Evolutionary conservation across 2,329 filamentous ascomycete genomes (phyloP), one percentile per base, ranked within the genome.

Genomic region (Aspergillus pseudoterreus): DNA sequence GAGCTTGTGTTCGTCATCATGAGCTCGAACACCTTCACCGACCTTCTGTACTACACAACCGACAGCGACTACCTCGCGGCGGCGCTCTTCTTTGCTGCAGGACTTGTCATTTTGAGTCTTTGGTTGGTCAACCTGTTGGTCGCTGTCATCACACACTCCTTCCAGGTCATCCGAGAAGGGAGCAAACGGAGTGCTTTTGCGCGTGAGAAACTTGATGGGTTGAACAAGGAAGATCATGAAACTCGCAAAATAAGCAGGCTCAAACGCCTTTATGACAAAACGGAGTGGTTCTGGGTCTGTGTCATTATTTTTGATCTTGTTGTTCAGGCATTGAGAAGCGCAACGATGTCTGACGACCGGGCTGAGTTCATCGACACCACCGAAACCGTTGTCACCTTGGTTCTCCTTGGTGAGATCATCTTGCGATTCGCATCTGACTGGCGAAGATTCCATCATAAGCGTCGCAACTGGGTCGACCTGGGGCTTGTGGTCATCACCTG

Each of bases 1-100:
- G 91, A 99, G 72, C 78, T 97, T 52, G 92, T 99, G 2, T 99
- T 99, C 66, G 90, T 99, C 47, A 87, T 99, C 66, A 99, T 99
- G 90, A 96, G 90, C 63, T 92, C 91, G 45, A 99, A 99, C 68
- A 99, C 94, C 0, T 99, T 95, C 71, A 88, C 90, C 1, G 90
- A 97, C 70, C 75, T 97, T 48, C 90, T 99, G 78, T 99, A 99
- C 71, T 88, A 90, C 62, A 91, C 92, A 4, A 91, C 88, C 48
- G 85, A 95, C 64, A 95, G 90, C 22, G 94, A 99, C 68, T 97
- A 95, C 63, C 81, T 95, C 6, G 82, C 89, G 14, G 85, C 91
- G 4, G 90, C 92, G 1, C 75, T 97, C 2, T 99, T 84, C 69
- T 87, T 84, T 57, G 82, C 82, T 38, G 75, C 76, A 50, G 83